Percentiles rank a stretch among this genome's conserved stretches.
These are phyloP conservation scores for Mitragyna speciosa DNA, from an alignment of 257 asterid species.

Conservation along the genomic window DNA sequence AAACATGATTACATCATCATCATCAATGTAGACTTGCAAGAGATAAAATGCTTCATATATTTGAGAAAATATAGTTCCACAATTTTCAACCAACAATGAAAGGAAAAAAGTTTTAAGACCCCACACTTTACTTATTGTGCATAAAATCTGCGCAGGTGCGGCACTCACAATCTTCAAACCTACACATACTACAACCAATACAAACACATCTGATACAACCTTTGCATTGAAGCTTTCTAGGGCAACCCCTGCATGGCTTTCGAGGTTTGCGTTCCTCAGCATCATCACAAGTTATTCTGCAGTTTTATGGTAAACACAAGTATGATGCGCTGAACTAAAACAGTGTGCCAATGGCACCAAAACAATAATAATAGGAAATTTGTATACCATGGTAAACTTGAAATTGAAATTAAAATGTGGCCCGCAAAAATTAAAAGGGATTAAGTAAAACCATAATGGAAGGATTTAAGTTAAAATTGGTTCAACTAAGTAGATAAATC, in stretches of 20 bases:
- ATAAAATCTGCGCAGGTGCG: slow-evolving; percentile 32
- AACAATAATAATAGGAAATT: background rate
- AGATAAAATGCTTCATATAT: no score
- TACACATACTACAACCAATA: slow-evolving; percentile 40
- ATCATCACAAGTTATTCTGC: slow-evolving; percentile 29
- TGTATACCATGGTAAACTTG: background rate
- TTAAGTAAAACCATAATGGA: background rate
- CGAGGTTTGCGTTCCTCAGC: slow-evolving; percentile 39
- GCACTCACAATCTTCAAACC: slow-evolving; percentile 41
- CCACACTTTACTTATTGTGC: background rate
- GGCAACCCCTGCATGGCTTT: slow-evolving; percentile 34
- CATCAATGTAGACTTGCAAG: background rate
- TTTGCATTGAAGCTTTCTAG: slow-evolving; percentile 23
- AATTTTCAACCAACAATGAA: no score
- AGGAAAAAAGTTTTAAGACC: background rate
- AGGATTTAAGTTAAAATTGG: background rate
- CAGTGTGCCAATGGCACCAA: background rate
- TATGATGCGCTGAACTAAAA: background rate
- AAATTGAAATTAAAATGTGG: background rate
- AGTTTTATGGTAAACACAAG: background rate
- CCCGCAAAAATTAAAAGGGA: background rate
- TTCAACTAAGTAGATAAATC: background rate
- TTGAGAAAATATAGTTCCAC: background rate
- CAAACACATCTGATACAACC: slow-evolving; percentile 50
- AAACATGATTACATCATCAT: background rate